Evolutionary conservation across 345 rosid species (phyloP), one percentile per base, ranked within the genome.

Genomic region (Populus simonii): DNA sequence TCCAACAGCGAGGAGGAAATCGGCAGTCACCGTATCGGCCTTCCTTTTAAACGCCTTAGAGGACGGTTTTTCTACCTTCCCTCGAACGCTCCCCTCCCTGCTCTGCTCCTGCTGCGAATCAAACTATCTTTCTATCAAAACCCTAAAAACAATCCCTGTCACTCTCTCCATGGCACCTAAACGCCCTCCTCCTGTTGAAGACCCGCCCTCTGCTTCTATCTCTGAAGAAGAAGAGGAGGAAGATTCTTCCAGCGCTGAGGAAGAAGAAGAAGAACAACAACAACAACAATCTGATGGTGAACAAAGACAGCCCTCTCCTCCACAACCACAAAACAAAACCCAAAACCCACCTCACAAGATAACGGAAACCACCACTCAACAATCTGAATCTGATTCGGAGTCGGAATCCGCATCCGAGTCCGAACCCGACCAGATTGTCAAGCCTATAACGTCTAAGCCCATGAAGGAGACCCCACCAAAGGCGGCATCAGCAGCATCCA

Each of bases 191-290:
- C 86, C 84, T 8, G 67, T 76, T 31, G 87, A 82, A 39, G 41
- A 78, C 1, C 85, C 84, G 12, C 89, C 81, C 1, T 59, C 81
- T 33, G 84, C 84, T 76, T 76, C 85, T 29, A 78, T 81, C 11
- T 66, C 74, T 1, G 74, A 65, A 1, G 87, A 80, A 41, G 86
- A 84, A 15, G 84, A 77, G n/a, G 80, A 82, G 11, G 35, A 29
- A 13, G 20, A 69, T 2, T 49, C 74, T 38, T 41, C 45, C 13
- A 62, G 80, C 1, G 87, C 79, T 62, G 85, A 82, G 9, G 87
- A 75, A 31, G 78, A 82, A 20, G 80, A 70, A 16, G 27, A 57
- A 27, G 74, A 65, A 1, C 84, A 84, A 16, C 84, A 65, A 1
- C 84, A 84, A 16, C 84, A 71, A 12, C n/a, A 61, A 5, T 39